phyloP scores from a whole-genome alignment of 148 eudicot genomes.

The Camellia granthamiana region DNA sequence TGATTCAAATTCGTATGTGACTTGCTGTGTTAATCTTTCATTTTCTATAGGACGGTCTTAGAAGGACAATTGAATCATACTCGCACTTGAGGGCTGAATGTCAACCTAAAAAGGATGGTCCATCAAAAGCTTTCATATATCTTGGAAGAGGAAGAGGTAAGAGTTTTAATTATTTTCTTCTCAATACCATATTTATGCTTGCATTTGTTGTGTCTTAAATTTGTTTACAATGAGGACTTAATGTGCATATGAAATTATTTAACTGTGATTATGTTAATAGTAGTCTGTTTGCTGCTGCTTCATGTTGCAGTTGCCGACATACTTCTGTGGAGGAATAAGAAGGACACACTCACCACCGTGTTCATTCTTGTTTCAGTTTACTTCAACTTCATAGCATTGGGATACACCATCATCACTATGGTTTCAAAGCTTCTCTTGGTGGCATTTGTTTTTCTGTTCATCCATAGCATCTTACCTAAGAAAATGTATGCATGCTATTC shows the following conservation, averaged over 20 bases:
- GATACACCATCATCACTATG: constrained; percentile 54
- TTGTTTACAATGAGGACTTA: neutral
- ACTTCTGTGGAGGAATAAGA: constrained; percentile 73
- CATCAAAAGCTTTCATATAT: constrained; percentile 59
- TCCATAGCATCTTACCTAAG: constrained; percentile 62
- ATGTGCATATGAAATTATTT: neutral
- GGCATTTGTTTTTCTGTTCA: constrained; percentile 54
- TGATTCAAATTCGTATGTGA: neutral
- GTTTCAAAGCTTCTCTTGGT: constrained; percentile 51
- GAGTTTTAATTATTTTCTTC: constrained; percentile 11
- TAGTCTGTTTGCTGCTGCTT: constrained; percentile 4
- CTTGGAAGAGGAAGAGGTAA: constrained; percentile 81
- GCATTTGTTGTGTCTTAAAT: neutral
- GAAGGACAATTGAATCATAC: constrained; percentile 89
- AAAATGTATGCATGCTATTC: constrained; percentile 45
- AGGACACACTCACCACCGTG: constrained; percentile 35
- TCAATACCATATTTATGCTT: neutral
- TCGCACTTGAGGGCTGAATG: constrained; percentile 74
- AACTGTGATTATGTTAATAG: neutral
- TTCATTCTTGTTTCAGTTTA: constrained; percentile 57
- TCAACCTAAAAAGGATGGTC: constrained; percentile 57
- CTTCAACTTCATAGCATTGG: constrained; percentile 63
- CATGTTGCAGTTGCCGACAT: constrained; percentile 73
- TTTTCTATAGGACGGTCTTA: constrained; percentile 79
- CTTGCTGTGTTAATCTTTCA: neutral